Conservation (phyloP, 106 monocot genomes). For the Triglochin maritima region DNA sequence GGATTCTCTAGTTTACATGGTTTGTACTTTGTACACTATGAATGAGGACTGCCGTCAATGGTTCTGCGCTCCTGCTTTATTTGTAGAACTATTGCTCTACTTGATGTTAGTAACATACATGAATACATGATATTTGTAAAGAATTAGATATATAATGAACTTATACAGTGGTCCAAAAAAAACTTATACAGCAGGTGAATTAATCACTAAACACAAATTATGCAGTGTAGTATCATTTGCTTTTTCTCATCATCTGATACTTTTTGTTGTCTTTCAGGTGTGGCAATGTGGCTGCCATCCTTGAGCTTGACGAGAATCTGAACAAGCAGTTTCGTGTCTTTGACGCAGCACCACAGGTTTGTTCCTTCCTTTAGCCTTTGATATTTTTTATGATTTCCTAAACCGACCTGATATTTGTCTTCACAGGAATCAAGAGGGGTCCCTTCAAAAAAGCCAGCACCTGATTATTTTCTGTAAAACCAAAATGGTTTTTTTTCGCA, state of each 20-base stretch:
- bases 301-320: slow-evolving; percentile 94
- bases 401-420: neutral
- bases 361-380: neutral
- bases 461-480: slow-evolving; percentile 85
- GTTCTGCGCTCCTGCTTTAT: no score
- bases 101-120: no score
- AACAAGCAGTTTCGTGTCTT: slow-evolving; percentile 89
- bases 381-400: neutral
- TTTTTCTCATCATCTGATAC: no score
- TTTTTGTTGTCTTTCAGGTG: slow-evolving; percentile 36
- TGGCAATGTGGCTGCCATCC: slow-evolving; percentile 97
- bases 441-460: slow-evolving; percentile 80
- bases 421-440: slow-evolving; percentile 88
- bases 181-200: no score
- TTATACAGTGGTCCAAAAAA: no score
- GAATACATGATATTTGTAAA: no score
- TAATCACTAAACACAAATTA: neutral
- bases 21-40: no score
- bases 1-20: no score
- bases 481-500: slow-evolving; percentile 3
- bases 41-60: no score
- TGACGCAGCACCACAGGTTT: slow-evolving; percentile 87
- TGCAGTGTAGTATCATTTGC: no score
- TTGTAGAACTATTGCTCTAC: no score
- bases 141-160: no score